phyloP scores from a whole-genome alignment of 345 rosid genomes.

The Rhizophora mangle region DNA sequence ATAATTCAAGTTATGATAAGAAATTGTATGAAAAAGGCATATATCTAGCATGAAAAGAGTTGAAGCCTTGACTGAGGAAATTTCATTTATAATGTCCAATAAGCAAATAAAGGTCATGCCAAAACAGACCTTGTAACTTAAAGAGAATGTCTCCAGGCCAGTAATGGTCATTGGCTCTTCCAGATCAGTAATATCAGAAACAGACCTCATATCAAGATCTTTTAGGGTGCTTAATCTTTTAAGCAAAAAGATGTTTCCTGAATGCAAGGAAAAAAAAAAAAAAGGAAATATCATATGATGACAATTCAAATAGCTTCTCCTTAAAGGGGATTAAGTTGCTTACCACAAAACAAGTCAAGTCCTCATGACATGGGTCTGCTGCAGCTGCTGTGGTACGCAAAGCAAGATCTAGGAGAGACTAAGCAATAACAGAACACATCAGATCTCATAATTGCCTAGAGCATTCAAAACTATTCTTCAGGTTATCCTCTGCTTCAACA shows the following conservation, averaged over 20 bases:
- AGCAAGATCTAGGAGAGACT: slow-evolving; percentile 98
- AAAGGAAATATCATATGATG: not conserved
- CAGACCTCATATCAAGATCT: slow-evolving; percentile 35
- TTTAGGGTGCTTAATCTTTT: slow-evolving; percentile 64
- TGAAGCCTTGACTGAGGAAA: not conserved
- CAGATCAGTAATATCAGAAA: slow-evolving; percentile 44
- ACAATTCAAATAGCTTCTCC: not conserved
- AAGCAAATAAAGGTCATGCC: not conserved
- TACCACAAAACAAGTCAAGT: slow-evolving; percentile 93
- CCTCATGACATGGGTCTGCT: slow-evolving; percentile 94
- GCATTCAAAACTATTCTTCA: slow-evolving; percentile 4
- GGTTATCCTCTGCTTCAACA: not conserved
- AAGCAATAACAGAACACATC: slow-evolving; percentile 11
- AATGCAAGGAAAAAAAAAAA: slow-evolving; percentile 18
- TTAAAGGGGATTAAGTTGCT: slow-evolving; percentile 24
- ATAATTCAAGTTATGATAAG: not conserved
- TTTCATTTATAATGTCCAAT: not conserved
- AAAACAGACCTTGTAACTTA: slow-evolving; percentile 80
- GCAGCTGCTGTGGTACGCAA: slow-evolving; percentile 92
- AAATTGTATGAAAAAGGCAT: too few relatives aligned
- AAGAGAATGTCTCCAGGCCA: slow-evolving; percentile 93
- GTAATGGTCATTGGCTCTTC: slow-evolving; percentile 77
- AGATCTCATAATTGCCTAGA: slow-evolving; percentile 8
- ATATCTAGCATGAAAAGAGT: not conserved
- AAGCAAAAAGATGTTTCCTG: slow-evolving; percentile 84